Conservation (phyloP, 768 basidiomycete genomes). For the Russula sp. region DNA sequence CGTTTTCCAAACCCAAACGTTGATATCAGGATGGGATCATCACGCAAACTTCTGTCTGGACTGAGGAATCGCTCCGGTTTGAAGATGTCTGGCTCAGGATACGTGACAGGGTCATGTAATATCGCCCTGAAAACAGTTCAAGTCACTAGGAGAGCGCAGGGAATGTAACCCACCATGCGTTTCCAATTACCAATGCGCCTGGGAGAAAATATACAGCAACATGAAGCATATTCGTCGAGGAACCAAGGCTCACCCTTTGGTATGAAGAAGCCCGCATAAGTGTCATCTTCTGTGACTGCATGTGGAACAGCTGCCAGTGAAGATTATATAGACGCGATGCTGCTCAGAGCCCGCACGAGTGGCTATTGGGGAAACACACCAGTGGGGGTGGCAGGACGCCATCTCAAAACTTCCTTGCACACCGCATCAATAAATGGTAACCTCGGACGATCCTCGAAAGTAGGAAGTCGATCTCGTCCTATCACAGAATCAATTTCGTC, state of each 20-base stretch:
- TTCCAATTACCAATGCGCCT: neutral
- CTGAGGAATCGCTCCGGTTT: neutral
- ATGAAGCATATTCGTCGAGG: neutral
- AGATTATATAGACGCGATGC: neutral
- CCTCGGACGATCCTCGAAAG: slow-evolving; percentile 2
- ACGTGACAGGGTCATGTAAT: neutral
- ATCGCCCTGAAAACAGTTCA: neutral
- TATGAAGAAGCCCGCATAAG: slow-evolving; percentile 7
- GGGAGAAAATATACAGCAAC: neutral
- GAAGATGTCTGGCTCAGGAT: neutral
- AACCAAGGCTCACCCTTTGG: slow-evolving; percentile 1
- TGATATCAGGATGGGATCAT: neutral
- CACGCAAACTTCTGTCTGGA: neutral
- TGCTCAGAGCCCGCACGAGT: neutral
- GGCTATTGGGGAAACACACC: neutral
- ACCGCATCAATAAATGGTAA: neutral
- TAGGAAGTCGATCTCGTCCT: slow-evolving; percentile 6
- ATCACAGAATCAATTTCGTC: slow-evolving; percentile 4
- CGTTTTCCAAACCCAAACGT: neutral
- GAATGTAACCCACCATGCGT: neutral
- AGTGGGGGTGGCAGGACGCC: neutral
- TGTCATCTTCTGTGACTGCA: neutral
- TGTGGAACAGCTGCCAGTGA: neutral
- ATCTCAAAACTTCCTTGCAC: neutral
- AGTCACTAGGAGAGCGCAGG: neutral